phyloP scores from a whole-genome alignment of 805 yeast genomes.

The Lachancea thermotolerans region DNA sequence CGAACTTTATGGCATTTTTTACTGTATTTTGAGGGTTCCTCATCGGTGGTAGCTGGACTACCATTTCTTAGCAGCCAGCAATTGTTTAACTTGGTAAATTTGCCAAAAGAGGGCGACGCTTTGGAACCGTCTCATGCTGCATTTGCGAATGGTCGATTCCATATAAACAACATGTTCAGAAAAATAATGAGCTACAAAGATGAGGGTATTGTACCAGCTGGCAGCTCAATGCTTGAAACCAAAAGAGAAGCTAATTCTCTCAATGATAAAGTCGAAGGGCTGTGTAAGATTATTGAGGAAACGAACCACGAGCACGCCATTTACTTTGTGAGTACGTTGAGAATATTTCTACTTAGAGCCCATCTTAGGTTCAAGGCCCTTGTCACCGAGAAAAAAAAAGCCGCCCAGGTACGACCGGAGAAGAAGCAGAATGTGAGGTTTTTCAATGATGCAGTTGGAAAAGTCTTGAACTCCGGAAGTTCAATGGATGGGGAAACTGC shows the following conservation, averaged over 20 bases:
- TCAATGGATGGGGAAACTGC: slow-evolving; percentile 16
- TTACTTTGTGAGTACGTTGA: slow-evolving; percentile 21
- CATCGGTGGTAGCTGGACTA: slow-evolving; percentile 27
- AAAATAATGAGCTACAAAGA: slow-evolving; percentile 18
- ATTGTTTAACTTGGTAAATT: slow-evolving; percentile 9
- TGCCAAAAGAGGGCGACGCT: slow-evolving; percentile 7
- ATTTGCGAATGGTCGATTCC: slow-evolving; percentile 22
- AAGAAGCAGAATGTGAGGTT: too few relatives aligned
- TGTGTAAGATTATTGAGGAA: slow-evolving; percentile 9
- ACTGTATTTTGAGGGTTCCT: slow-evolving; percentile 26
- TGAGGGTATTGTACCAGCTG: slow-evolving; percentile 5
- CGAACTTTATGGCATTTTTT: slow-evolving; percentile 21
- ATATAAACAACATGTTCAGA: slow-evolving; percentile 17
- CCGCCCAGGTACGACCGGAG: not conserved
- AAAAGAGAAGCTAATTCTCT: slow-evolving; percentile 7
- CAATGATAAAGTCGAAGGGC: slow-evolving; percentile 10
- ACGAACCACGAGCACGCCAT: slow-evolving; percentile 7
- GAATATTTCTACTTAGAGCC: slow-evolving; percentile 21
- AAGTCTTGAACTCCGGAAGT: slow-evolving; percentile 1
- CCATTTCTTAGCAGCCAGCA: slow-evolving; percentile 17
- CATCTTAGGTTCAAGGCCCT: slow-evolving; percentile 22
- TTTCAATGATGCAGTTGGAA: too few relatives aligned
- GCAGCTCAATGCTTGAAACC: slow-evolving; percentile 4
- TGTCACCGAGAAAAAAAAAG: not conserved
- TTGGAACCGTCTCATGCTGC: slow-evolving; percentile 11